phyloP scores from a whole-genome alignment of 495 filamentous ascomycete genomes.

The Hypoxylon rickii region DNA sequence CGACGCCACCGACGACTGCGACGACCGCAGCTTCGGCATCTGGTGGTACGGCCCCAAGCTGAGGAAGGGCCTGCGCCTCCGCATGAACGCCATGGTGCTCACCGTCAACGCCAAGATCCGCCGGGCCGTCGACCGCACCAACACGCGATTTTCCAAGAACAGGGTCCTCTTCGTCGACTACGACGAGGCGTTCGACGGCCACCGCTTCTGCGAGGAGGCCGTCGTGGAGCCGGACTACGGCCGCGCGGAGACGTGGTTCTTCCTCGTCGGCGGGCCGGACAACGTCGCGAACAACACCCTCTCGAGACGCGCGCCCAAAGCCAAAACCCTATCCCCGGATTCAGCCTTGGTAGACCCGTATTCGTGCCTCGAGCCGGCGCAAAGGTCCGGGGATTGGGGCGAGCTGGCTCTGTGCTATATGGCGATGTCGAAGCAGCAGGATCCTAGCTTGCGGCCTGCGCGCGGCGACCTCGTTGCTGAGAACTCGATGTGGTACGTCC shows the following conservation, averaged over 20 bases:
- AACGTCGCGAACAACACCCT: constrained; percentile 29
- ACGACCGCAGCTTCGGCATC: constrained; percentile 45
- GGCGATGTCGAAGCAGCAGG: constrained; percentile 41
- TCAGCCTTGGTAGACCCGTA: constrained; percentile 41
- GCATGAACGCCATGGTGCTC: constrained; percentile 47
- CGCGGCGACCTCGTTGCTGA: constrained; percentile 25
- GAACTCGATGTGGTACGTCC: constrained; percentile 49
- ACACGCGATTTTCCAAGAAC: constrained; percentile 34
- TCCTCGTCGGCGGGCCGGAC: constrained; percentile 48
- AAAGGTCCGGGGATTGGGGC: constrained; percentile 44
- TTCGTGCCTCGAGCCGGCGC: constrained; percentile 36
- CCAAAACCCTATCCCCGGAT: constrained; percentile 16
- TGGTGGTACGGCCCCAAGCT: constrained; percentile 45
- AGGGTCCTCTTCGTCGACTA: constrained; percentile 52
- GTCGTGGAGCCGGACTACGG: constrained; percentile 49
- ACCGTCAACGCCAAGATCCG: constrained; percentile 44
- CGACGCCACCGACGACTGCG: constrained; percentile 48
- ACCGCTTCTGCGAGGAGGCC: constrained; percentile 54
- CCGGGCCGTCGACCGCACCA: constrained; percentile 34
- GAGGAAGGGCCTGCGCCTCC: constrained; percentile 35
- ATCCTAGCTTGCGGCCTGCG: constrained; percentile 36
- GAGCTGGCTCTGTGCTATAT: constrained; percentile 46
- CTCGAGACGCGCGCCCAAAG: constrained; percentile 2
- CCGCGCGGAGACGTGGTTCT: constrained; percentile 53
- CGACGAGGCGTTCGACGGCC: constrained; percentile 46